phyloP scores from a whole-genome alignment of 225 moss, liverwort and hornwort species.

The Bryum argenteum region DNA sequence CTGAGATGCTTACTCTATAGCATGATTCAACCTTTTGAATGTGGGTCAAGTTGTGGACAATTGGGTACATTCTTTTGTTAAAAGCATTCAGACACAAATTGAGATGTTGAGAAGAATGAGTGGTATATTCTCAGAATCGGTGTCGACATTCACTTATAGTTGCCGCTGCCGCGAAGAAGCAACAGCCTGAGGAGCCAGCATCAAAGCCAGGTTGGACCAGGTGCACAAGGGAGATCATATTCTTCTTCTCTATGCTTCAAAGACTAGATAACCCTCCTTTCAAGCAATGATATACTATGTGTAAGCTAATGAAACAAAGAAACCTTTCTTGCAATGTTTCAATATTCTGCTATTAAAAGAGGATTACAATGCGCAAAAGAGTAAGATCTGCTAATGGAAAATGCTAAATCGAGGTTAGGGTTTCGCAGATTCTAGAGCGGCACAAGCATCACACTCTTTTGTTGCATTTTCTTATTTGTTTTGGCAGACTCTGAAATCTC shows the following conservation, averaged over 20 bases:
- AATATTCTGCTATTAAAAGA: neutral
- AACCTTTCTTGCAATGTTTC: neutral
- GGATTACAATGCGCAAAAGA: neutral
- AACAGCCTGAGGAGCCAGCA: constrained; percentile 30
- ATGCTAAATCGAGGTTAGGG: neutral
- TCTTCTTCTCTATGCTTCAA: constrained; percentile 19
- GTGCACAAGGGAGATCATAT: constrained; percentile 50
- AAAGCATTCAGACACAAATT: neutral
- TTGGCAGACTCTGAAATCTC: constrained; percentile 19
- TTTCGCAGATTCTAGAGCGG: constrained; percentile 5
- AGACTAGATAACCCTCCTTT: constrained; percentile 8
- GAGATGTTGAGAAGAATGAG: constrained; percentile 10
- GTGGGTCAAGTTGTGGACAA: too few relatives aligned
- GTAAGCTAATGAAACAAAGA: neutral
- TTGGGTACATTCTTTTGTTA: too few relatives aligned
- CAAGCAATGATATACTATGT: neutral
- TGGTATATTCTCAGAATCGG: constrained; percentile 38
- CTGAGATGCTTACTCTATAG: too few relatives aligned
- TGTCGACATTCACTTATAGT: constrained; percentile 21
- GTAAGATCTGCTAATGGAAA: too few relatives aligned
- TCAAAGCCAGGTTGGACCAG: constrained; percentile 67
- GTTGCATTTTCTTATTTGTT: constrained; percentile 4
- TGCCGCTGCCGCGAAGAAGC: constrained; percentile 32
- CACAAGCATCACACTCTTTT: neutral
- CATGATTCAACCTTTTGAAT: too few relatives aligned